Evolutionary conservation across 768 basidiomycete species (phyloP), one percentile per base, ranked within the genome.

Genomic region (Tremella yokohamensis): DNA sequence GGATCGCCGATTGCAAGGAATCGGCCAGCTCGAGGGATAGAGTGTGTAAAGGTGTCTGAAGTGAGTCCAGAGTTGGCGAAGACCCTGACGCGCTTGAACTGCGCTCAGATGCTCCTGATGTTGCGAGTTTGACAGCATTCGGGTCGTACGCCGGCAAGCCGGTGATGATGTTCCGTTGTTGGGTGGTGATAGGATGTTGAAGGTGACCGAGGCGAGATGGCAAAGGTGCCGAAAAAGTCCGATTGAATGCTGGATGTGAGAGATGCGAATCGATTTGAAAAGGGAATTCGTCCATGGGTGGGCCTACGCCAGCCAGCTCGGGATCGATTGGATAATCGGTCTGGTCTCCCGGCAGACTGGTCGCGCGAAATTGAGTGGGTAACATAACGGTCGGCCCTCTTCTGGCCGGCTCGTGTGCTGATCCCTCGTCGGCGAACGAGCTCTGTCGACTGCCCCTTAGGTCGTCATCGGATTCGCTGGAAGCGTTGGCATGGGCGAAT

Each of bases 21-120:
- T 96, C 93, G 12, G 93, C 90, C 13, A 96, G 81, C 76, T 97
- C 92, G 25, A 87, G 78, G 0, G 90, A 89, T 54, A 93, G 79
- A 0, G 72, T 74, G 40, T 75, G 64, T 1, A 77, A 56, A 1
- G 73, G 70, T 2, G 67, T 68, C 8, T 47, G 34, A 13, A 54
- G 60, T 1, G 34, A 20, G 8, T 40, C 12, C n/a, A 49, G n/a
- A 8, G 50, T 13, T 2, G 37, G 38, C 6, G 57, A 40, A 3
- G 40, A 34, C 22, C n/a, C 44, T 22, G 42, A 40, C 7, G 51
- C 34, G 40, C 13, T 25, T 20, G 53, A 19, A 15, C n/a, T 40
- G 40, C 38, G 42, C 4, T 8, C 16, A 38, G 15, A n/a, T 52
- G 38, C 16, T 13, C 34, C 22, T 18, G 53, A 12, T 8, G 16